Conservation (phyloP, 768 basidiomycete genomes). For the Lanmaoa pseudosensibilis region DNA sequence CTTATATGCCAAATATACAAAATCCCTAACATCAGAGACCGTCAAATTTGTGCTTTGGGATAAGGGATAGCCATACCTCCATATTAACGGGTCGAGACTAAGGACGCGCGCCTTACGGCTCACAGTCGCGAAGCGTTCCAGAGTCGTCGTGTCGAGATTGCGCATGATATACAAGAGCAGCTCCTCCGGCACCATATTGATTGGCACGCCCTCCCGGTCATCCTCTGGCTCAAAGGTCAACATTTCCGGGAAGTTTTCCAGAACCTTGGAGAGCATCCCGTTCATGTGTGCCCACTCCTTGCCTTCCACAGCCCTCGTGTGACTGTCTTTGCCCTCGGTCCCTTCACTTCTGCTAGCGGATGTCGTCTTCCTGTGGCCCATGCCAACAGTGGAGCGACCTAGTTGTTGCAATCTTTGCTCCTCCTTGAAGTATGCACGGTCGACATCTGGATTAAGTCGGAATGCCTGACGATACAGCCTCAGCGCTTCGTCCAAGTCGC, state of each 20-base stretch:
- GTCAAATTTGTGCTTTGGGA: conserved; percentile 3
- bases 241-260: conserved; percentile 48
- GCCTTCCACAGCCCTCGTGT: conserved; percentile 58
- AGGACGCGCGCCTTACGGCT: conserved; percentile 74
- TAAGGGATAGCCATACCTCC: conserved; percentile 57
- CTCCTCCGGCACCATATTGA: conserved; percentile 74
- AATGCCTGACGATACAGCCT: conserved; percentile 79
- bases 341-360: conserved; percentile 68
- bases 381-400: conserved; percentile 29
- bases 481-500: conserved; percentile 75
- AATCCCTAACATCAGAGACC: conserved; percentile 42
- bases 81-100: conserved; percentile 66
- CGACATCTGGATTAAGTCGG: conserved; percentile 72
- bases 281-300: conserved; percentile 18
- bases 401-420: conserved; percentile 38
- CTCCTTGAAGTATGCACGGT: conserved; percentile 62
- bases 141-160: conserved; percentile 59
- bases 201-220: conserved; percentile 53
- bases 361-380: conserved; percentile 66
- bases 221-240: conserved; percentile 69
- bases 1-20: conserved; percentile 66
- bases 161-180: conserved; percentile 67
- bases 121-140: conserved; percentile 78
- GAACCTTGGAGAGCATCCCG: conserved; percentile 48
- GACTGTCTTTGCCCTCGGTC: conserved; percentile 68